Base-by-base conservation (phyloP, 2,329 filamentous ascomycete species). In the Calonectria hongkongensis region DNA sequence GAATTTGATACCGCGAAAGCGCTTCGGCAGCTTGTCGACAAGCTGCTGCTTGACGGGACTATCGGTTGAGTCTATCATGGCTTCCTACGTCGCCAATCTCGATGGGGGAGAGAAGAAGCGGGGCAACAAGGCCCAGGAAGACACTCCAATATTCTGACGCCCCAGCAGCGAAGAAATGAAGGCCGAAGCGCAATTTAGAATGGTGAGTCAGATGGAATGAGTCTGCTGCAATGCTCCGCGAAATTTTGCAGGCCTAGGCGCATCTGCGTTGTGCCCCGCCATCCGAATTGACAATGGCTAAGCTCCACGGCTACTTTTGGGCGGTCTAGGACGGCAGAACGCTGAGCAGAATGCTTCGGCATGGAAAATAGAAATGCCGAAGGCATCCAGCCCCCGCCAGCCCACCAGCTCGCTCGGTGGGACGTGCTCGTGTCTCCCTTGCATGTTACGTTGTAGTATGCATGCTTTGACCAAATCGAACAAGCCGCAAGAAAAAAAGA, bases 1-100 rank as follows among this genome's bases (percentile, higher is more conserved):
- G 85, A 98, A 98, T 82, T 98, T 96, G 83, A 98, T 91, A 82
- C 95, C 94, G 83, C 94, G 95, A 87, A 98, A 97, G 81, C 95
- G 94, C 88, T 98, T 98, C 41, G 96, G 96, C 70, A 95, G 89
- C 82, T 93, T 92, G 85, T 98, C 95, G 67, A 95, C 91, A 83
- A 98, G 93, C 90, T 98, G 95, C 87, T 95, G 92, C 89, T 98
- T 98, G 80, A 92, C 83, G 36, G 86, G 84, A 66, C 80, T 81
- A 43, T 83, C 80, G 18, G 81, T 75, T 9, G 79, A 73, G 41
- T 63, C 30, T 33, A 36, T 41, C 47, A 43, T 51, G 47, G 65
- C 21, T 36, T 21, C 47, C 36, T 58, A 15, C 28, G 65, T 50
- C 65, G 65, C 47, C 56, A 66, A 51, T 50, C 63, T 47, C 39